Conservation (phyloP, 768 basidiomycete genomes). For the Suillus weaverae region DNA sequence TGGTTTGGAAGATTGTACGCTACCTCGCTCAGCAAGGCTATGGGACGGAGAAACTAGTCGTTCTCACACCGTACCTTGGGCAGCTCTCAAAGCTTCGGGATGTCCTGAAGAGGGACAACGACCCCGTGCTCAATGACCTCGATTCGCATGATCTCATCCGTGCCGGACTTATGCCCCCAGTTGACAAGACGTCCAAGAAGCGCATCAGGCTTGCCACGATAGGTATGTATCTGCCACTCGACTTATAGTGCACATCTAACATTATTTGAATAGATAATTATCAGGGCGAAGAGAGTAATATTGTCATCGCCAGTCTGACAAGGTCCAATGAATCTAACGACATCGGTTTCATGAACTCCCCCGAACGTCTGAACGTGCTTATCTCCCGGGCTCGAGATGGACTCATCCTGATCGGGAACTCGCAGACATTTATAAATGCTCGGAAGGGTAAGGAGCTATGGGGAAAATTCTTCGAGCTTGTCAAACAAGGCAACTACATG, state of each 20-base stretch:
- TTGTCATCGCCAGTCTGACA: constrained; percentile 62
- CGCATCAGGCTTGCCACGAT: constrained; percentile 63
- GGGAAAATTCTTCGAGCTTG: constrained; percentile 46
- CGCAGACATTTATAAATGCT: constrained; percentile 54
- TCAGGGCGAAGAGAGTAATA: constrained; percentile 73
- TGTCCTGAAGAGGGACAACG: constrained; percentile 44
- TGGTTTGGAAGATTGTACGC: constrained; percentile 64
- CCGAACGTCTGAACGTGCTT: constrained; percentile 70
- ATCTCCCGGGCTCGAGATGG: constrained; percentile 68
- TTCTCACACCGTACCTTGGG: constrained; percentile 71
- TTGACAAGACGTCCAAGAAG: constrained; percentile 40
- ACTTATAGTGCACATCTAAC: not conserved
- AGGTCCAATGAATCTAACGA: constrained; percentile 54
- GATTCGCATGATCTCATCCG: constrained; percentile 58
- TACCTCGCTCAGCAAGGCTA: constrained; percentile 73
- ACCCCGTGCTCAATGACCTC: constrained; percentile 63
- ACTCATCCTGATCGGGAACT: constrained; percentile 66
- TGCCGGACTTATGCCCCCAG: constrained; percentile 51
- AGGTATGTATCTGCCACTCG: constrained; percentile 37
- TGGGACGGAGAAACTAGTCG: constrained; percentile 55
- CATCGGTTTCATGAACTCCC: constrained; percentile 73
- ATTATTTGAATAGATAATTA: constrained; percentile 56
- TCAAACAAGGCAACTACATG: constrained; percentile 44
- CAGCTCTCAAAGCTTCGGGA: constrained; percentile 55
- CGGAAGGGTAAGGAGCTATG: constrained; percentile 54